A percentile compares a stretch with the other conserved stretches of the same genome.
These are phyloP conservation scores for Aspergillus oerlinghausenensis DNA, from an alignment of 2,329 filamentous ascomycete species.

Conservation along the genomic window DNA sequence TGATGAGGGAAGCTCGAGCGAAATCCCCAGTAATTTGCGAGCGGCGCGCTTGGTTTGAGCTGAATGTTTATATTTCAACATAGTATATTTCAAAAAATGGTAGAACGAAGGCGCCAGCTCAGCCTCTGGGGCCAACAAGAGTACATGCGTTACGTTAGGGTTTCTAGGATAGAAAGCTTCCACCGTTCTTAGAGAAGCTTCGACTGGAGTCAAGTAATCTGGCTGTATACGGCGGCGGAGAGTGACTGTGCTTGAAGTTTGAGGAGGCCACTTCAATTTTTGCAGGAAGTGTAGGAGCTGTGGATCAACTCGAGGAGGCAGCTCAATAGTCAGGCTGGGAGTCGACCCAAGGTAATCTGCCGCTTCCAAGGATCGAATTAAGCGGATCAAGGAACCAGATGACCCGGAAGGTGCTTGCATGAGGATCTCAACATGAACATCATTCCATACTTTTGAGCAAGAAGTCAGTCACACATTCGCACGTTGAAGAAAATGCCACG, in stretches of 20 bases:
- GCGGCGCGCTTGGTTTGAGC: slow-evolving; percentile 38
- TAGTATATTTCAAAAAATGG: slow-evolving; percentile 75
- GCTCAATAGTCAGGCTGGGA: slow-evolving; percentile 78
- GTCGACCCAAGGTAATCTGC: slow-evolving; percentile 70
- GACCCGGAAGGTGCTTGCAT: slow-evolving; percentile 69
- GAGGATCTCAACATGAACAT: slow-evolving; percentile 72
- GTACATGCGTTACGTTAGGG: slow-evolving; percentile 63
- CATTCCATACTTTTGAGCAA: slow-evolving; percentile 63
- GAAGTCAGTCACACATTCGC: slow-evolving; percentile 5
- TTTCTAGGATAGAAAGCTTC: slow-evolving; percentile 82
- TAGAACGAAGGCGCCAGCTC: slow-evolving; percentile 79
- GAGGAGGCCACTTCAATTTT: slow-evolving; percentile 64
- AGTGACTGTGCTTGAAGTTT: slow-evolving; percentile 50
- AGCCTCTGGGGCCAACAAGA: slow-evolving; percentile 77
- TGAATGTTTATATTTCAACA: slow-evolving; percentile 76
- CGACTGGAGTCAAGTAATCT: slow-evolving; percentile 58
- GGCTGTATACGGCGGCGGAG: slow-evolving; percentile 69
- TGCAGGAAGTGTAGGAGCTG: slow-evolving; percentile 60
- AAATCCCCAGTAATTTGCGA: slow-evolving; percentile 68
- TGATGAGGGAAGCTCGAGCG: slow-evolving; percentile 65
- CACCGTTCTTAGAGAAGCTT: slow-evolving; percentile 69
- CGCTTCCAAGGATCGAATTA: slow-evolving; percentile 68
- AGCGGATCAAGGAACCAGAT: slow-evolving; percentile 68
- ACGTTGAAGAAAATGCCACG: not conserved
- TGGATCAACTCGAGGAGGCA: slow-evolving; percentile 66